Conservation (phyloP, 2,329 filamentous ascomycete species). For the Penicillium sp. region DNA sequence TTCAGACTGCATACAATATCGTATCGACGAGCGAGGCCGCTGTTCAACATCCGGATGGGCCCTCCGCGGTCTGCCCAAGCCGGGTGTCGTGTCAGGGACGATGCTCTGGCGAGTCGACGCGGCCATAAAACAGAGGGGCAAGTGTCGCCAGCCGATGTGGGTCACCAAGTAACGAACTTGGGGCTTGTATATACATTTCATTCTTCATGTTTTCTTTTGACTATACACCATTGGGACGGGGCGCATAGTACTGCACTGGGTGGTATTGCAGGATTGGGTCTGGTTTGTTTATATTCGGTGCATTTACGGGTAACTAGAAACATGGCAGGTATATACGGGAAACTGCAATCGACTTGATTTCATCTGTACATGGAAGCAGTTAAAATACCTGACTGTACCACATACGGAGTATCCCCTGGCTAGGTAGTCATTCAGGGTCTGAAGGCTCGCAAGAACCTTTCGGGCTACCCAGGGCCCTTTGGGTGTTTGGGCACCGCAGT, state of each 20-base stretch:
- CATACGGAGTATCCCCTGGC: conserved; percentile 3
- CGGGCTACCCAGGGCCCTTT: not conserved
- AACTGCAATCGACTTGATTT: not conserved
- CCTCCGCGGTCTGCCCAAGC: conserved; percentile 13
- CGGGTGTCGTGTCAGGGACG: conserved; percentile 15
- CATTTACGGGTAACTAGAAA: not conserved
- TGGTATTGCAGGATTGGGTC: not conserved
- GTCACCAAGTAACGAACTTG: conserved; percentile 3
- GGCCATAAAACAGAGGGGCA: conserved; percentile 6
- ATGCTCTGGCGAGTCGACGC: conserved; percentile 24
- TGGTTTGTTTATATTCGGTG: conserved; percentile 1
- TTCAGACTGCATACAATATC: conserved; percentile 18
- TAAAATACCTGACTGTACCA: not conserved
- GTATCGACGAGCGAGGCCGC: conserved; percentile 9
- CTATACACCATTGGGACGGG: conserved; percentile 1
- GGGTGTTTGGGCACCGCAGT: not conserved
- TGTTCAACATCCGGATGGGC: conserved; percentile 14
- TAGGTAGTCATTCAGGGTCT: conserved; percentile 2
- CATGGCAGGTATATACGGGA: not conserved
- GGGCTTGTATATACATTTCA: not conserved
- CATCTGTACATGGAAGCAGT: not conserved
- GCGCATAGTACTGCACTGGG: conserved; percentile 2
- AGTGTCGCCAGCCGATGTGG: conserved; percentile 12
- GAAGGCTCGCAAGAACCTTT: not conserved
- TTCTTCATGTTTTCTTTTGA: not conserved